These are phyloP conservation scores for Gossypium davidsonii DNA, from an alignment of 441 rosid genomes.

Conservation along the genomic window DNA sequence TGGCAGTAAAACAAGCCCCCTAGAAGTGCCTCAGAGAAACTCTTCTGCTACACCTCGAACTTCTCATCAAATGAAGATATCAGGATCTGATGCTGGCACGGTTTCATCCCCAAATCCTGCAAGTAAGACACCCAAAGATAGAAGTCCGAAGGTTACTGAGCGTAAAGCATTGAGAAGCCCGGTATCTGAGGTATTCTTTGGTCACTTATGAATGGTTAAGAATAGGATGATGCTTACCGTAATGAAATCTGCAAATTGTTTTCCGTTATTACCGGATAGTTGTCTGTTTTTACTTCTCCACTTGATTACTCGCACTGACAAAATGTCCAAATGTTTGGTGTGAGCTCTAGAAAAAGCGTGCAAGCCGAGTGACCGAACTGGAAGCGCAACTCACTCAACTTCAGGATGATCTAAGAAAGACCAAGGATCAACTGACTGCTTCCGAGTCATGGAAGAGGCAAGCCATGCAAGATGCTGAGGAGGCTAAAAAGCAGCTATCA, in stretches of 20 bases:
- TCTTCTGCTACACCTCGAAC: slow-evolving; percentile 64
- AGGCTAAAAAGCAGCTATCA: slow-evolving; percentile 49
- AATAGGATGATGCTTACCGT: background rate
- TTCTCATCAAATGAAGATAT: slow-evolving; percentile 60
- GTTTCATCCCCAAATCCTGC: slow-evolving; percentile 48
- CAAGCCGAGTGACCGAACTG: slow-evolving; percentile 52
- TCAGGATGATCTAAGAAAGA: slow-evolving; percentile 77
- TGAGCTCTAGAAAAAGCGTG: slow-evolving; percentile 56
- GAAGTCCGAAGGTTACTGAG: slow-evolving; percentile 64
- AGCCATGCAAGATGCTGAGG: slow-evolving; percentile 78
- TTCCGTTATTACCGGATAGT: background rate
- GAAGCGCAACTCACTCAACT: slow-evolving; percentile 71
- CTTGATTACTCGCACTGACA: slow-evolving; percentile 10
- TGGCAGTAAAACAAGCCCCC: slow-evolving; percentile 44
- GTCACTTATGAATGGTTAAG: slow-evolving; percentile 1
- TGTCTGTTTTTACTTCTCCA: background rate
- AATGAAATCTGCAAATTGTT: background rate
- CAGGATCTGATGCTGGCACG: slow-evolving; percentile 40
- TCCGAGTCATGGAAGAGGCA: slow-evolving; percentile 65
- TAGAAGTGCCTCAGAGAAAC: slow-evolving; percentile 65
- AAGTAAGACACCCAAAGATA: slow-evolving; percentile 59
- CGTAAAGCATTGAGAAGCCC: slow-evolving; percentile 68
- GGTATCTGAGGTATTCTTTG: slow-evolving; percentile 53
- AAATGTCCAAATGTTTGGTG: slow-evolving; percentile 12
- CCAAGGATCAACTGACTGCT: slow-evolving; percentile 61